Base-by-base conservation (phyloP, 2,329 filamentous ascomycete genomes). In the Scopulariopsis brevicaulis region DNA sequence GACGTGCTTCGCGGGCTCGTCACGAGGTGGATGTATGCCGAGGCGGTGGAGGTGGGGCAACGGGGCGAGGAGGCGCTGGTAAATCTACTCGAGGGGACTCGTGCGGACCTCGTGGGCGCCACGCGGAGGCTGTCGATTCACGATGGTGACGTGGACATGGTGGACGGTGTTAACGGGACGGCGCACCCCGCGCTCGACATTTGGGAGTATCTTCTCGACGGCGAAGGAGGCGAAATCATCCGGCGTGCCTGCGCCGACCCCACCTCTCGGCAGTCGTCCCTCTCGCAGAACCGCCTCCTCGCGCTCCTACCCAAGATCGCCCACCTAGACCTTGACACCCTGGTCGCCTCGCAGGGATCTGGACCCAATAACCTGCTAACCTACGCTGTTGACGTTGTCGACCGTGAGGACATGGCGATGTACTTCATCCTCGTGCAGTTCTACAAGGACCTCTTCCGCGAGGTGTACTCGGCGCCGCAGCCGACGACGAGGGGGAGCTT, bases 281-380 rank as follows among this genome's bases (percentile, higher is more conserved):
- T 58, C 28, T 48, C 57, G 57, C 57, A 58, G 53, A 51, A 54
- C 32, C 57, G 57, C 53, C 53, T 58, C 6, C 57, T 58, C 10
- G 18, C 18, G 40, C 34, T 58, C 12, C 52, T 58, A 14, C 25
- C 57, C 11, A 24, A 35, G 14, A 25, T 55, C 40, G 57, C 57
- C 25, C 37, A 25, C 11, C 25, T 54, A 3, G 52, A 58, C 35
- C 32, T 58, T 24, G 22, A 28, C 32, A n/a, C 52, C 20, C 56
- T 58, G 28, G 25, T 48, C 15, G 11, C 59, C 28, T 28, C 70
- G 67, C 40, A 67, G 65, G 24, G 68, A 65, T 7, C 69, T 67
- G 24, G 68, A 65, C 18, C 68, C 66, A 74, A 78, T 77, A 57
- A 65, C 68, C 60, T 76, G 73, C 28, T 78, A 75, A 61, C 77